These are phyloP conservation scores for Sarocladiaceae sp. DNA, from an alignment of 2,329 filamentous ascomycete species.

Conservation along the genomic window DNA sequence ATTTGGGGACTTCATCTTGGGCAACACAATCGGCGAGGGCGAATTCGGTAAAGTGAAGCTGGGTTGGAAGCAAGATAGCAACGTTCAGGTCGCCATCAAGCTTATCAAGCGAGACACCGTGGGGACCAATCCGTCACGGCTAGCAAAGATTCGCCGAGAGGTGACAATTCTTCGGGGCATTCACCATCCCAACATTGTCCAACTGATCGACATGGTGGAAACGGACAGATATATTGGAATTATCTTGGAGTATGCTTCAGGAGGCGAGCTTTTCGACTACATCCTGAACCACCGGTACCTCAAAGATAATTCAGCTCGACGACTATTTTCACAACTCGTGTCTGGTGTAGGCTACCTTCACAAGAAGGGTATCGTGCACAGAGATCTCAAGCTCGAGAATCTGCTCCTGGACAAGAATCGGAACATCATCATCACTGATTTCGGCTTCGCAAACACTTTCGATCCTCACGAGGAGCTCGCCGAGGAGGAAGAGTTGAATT, in stretches of 20 bases:
- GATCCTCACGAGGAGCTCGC: slow-evolving; percentile 81
- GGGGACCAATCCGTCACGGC: slow-evolving; percentile 78
- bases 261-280: slow-evolving; percentile 96
- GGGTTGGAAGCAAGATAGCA: slow-evolving; percentile 95
- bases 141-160: slow-evolving; percentile 97
- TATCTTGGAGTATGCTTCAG: slow-evolving; percentile 96
- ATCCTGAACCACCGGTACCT: slow-evolving; percentile 96
- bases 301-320: slow-evolving; percentile 86
- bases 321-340: slow-evolving; percentile 90
- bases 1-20: slow-evolving; percentile 93
- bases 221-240: slow-evolving; percentile 97
- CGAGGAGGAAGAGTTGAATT: slow-evolving; percentile 84
- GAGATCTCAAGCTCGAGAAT: slow-evolving; percentile 95
- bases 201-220: slow-evolving; percentile 96
- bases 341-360: slow-evolving; percentile 97
- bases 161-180: slow-evolving; percentile 85
- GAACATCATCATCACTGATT: slow-evolving; percentile 99
- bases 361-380: slow-evolving; percentile 97
- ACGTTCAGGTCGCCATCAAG: slow-evolving; percentile 94
- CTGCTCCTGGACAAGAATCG: slow-evolving; percentile 90
- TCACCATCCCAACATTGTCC: slow-evolving; percentile 94
- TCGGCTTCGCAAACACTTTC: slow-evolving; percentile 98
- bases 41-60: slow-evolving; percentile 99
- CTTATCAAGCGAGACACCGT: slow-evolving; percentile 90
- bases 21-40: slow-evolving; percentile 93